These are phyloP conservation scores for Elsinoe perseae DNA, from an alignment of 2,329 filamentous ascomycete species.

Conservation along the genomic window DNA sequence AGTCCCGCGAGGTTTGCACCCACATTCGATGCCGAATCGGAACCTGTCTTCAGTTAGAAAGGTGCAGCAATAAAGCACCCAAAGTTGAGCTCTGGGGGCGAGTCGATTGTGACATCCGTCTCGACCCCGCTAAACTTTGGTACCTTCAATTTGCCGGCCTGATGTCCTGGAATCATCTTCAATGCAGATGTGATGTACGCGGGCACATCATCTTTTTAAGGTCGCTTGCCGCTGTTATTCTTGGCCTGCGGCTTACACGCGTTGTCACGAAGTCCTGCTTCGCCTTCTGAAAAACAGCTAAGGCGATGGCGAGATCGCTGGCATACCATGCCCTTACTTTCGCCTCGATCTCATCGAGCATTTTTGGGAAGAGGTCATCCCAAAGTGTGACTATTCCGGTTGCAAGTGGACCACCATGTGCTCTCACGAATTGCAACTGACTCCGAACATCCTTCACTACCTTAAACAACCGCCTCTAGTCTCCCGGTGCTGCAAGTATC, in stretches of 20 bases:
- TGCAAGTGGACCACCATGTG: not conserved
- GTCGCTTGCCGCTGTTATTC: not conserved
- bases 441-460: not conserved
- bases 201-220: not conserved
- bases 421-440: not conserved
- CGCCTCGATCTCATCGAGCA: not conserved
- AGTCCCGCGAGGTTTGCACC: not conserved
- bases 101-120: not conserved
- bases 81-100: not conserved
- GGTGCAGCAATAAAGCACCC: not conserved
- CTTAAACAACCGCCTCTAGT: not conserved
- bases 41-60: not conserved
- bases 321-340: not conserved
- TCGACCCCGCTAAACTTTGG: not conserved
- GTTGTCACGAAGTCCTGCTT: not conserved
- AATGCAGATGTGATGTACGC: not conserved
- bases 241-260: not conserved
- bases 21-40: not conserved
- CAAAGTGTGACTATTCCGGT: not conserved
- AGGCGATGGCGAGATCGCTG: not conserved
- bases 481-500: not conserved
- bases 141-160: not conserved
- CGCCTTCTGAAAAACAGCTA: not conserved
- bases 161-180: not conserved
- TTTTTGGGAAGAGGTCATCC: not conserved